phyloP scores from a whole-genome alignment of 2,329 filamentous ascomycete genomes.

The Metarhizium robertsii region DNA sequence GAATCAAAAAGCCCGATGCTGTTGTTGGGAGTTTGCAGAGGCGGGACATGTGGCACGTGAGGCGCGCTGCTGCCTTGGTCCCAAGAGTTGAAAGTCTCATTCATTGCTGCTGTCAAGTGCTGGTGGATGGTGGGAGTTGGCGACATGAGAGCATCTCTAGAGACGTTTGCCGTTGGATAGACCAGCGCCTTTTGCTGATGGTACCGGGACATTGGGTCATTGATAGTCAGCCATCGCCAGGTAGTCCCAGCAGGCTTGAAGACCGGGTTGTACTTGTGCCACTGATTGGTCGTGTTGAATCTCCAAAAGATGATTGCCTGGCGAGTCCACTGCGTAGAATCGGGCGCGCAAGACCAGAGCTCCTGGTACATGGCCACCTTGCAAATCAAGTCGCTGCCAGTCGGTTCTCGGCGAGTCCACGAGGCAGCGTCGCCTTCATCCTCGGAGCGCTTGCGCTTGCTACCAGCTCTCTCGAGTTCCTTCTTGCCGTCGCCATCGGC shows the following conservation, averaged over 20 bases:
- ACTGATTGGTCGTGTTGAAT: slow-evolving; percentile 45
- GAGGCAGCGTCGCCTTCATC: slow-evolving; percentile 30
- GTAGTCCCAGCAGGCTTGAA: slow-evolving; percentile 44
- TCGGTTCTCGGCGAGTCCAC: slow-evolving; percentile 29
- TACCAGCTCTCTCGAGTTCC: slow-evolving; percentile 23
- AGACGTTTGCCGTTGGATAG: slow-evolving; percentile 23
- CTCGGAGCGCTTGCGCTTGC: slow-evolving; percentile 30
- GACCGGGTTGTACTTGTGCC: slow-evolving; percentile 37
- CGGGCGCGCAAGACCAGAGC: slow-evolving; percentile 46
- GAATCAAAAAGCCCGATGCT: slow-evolving; percentile 35
- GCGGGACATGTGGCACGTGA: slow-evolving; percentile 22
- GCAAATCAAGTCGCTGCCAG: slow-evolving; percentile 47
- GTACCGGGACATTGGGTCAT: slow-evolving; percentile 49
- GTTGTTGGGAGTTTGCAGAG: slow-evolving; percentile 23
- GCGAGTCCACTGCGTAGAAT: slow-evolving; percentile 41
- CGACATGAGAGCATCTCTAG: slow-evolving; percentile 41
- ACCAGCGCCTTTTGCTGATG: slow-evolving; percentile 41
- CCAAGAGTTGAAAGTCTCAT: slow-evolving; percentile 46
- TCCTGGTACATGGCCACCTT: slow-evolving; percentile 61
- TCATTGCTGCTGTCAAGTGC: slow-evolving; percentile 45
- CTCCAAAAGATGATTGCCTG: slow-evolving; percentile 55
- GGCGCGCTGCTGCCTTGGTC: slow-evolving; percentile 21
- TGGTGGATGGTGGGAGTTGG: slow-evolving; percentile 40
- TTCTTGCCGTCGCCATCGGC: slow-evolving; percentile 25
- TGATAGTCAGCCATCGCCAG: slow-evolving; percentile 53